Conservation (phyloP, 768 basidiomycete genomes). For the Calocybe indica region DNA sequence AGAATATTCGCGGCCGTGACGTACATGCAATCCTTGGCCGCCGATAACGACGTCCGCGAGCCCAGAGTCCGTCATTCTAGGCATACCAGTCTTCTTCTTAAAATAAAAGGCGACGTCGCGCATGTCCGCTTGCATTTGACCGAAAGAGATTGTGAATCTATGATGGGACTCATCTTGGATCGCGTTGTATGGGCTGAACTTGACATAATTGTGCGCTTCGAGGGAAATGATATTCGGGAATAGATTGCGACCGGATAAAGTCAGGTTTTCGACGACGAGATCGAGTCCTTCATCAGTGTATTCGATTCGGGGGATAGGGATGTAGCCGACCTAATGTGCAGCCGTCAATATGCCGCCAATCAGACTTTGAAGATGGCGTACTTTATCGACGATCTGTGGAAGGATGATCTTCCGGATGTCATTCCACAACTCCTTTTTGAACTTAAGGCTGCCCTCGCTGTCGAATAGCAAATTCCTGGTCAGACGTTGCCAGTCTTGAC, state of each 20-base stretch:
- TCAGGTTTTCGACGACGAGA: constrained; percentile 90
- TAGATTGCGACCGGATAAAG: constrained; percentile 81
- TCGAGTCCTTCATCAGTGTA: constrained; percentile 86
- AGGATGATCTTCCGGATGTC: constrained; percentile 82
- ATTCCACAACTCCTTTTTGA: constrained; percentile 86
- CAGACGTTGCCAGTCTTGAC: constrained; percentile 75
- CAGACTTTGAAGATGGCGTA: constrained; percentile 21
- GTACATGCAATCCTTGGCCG: constrained; percentile 71
- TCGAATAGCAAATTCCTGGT: constrained; percentile 83
- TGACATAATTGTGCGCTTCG: constrained; percentile 77
- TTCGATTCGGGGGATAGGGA: constrained; percentile 92
- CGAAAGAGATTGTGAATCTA: constrained; percentile 67
- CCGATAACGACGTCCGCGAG: constrained; percentile 82
- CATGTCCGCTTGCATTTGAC: constrained; percentile 92
- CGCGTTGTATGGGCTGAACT: constrained; percentile 73
- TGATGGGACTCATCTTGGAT: constrained; percentile 60
- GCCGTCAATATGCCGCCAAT: neutral
- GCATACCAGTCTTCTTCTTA: constrained; percentile 77
- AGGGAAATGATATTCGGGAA: constrained; percentile 75
- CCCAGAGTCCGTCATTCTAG: constrained; percentile 76
- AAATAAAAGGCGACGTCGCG: constrained; percentile 91
- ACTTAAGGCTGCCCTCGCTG: constrained; percentile 74
- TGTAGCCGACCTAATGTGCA: constrained; percentile 52
- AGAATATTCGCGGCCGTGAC: constrained; percentile 14
- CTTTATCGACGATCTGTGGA: constrained; percentile 70